These are phyloP conservation scores for Boletus sp. DNA, from an alignment of 1,284 basidiomycete genomes.

Conservation along the genomic window DNA sequence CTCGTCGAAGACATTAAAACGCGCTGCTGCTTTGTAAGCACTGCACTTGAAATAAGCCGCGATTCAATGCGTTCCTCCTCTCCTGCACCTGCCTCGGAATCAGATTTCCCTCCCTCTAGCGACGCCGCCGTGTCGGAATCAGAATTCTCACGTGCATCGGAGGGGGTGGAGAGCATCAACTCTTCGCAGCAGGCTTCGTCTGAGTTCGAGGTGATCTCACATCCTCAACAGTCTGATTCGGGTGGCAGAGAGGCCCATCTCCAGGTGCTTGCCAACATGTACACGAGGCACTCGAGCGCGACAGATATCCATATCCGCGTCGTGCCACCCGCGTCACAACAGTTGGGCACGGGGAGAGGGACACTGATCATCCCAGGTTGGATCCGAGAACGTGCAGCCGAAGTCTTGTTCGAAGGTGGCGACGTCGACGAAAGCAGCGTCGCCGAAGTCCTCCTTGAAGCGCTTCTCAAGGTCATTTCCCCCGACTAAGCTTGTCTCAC, in stretches of 20 bases:
- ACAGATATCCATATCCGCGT: conserved; percentile 67
- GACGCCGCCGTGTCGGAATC: conserved; percentile 60
- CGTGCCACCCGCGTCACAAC: conserved; percentile 58
- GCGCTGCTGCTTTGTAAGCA: conserved; percentile 75
- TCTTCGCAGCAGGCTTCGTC: conserved; percentile 53
- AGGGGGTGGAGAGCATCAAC: conserved; percentile 46
- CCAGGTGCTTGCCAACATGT: conserved; percentile 63
- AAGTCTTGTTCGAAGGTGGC: conserved; percentile 87
- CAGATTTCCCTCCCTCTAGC: conserved; percentile 52
- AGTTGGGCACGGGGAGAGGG: conserved; percentile 67
- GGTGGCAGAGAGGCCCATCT: conserved; percentile 45
- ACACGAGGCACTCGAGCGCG: conserved; percentile 68
- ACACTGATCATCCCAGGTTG: conserved; percentile 89
- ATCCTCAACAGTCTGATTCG: conserved; percentile 28
- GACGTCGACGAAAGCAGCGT: conserved; percentile 82
- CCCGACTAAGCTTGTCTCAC: not conserved
- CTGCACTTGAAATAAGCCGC: conserved; percentile 41
- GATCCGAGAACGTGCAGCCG: conserved; percentile 87
- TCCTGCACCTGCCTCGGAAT: conserved; percentile 43
- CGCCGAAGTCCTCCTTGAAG: conserved; percentile 75
- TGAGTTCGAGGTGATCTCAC: conserved; percentile 54
- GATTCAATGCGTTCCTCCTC: conserved; percentile 40
- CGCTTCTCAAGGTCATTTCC: conserved; percentile 64
- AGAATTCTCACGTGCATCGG: conserved; percentile 53
- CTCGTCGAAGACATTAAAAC: conserved; percentile 84